Evolutionary conservation across 164 flowering plant genomes (phyloP).

Genomic region (Dillenia suffruticosa): DNA sequence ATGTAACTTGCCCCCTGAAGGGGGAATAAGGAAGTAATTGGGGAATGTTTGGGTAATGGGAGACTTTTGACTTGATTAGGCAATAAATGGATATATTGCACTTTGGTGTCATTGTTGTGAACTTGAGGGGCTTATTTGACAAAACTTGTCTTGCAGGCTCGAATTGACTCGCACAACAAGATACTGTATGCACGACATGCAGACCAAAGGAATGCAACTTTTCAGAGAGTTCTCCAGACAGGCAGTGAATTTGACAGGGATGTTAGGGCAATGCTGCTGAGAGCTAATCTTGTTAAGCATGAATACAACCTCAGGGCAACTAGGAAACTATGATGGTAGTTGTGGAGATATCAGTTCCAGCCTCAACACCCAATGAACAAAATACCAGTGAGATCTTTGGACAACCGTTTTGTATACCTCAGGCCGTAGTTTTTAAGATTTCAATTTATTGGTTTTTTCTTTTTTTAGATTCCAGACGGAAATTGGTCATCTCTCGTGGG

Average conservation of each 20-base stretch:
- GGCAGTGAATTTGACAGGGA: slow-evolving; percentile 87
- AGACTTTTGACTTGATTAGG: not conserved
- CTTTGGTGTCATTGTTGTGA: not conserved
- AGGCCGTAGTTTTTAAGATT: no score
- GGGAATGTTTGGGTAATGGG: not conserved
- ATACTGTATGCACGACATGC: slow-evolving; percentile 94
- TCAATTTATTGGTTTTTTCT: no score
- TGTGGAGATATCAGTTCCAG: no score
- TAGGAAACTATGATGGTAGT: slow-evolving; percentile 40
- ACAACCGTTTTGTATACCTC: no score
- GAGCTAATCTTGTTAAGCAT: slow-evolving; percentile 83
- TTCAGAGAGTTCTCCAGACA: slow-evolving; percentile 82
- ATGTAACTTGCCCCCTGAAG: no score
- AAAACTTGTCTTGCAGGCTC: slow-evolving; percentile 49
- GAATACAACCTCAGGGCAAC: slow-evolving; percentile 46
- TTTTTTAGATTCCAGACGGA: no score
- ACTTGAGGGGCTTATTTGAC: slow-evolving; percentile 1
- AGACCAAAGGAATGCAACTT: slow-evolving; percentile 90
- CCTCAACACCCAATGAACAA: no score
- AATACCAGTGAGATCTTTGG: no score
- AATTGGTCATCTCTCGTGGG: no score
- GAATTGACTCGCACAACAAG: slow-evolving; percentile 97
- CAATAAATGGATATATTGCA: not conserved
- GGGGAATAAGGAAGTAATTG: no score
- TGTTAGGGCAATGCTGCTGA: slow-evolving; percentile 79